These are phyloP conservation scores for Panicum virgatum DNA, from an alignment of 202 grass and related monocot species.

Conservation along the genomic window DNA sequence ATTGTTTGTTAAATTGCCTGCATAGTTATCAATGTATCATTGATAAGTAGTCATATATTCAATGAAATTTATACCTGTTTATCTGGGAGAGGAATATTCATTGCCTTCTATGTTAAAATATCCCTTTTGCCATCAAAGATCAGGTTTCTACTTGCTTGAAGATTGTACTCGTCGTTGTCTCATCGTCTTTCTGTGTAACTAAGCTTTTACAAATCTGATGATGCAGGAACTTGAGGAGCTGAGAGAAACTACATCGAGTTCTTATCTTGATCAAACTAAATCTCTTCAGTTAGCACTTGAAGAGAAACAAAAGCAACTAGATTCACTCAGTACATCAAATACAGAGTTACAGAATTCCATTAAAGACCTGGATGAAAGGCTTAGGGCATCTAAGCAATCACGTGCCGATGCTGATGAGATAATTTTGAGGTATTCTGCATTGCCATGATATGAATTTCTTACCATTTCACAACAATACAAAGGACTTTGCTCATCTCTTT, in stretches of 20 bases:
- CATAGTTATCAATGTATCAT: neutral
- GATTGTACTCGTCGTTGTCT: conserved; percentile 3
- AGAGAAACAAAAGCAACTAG: conserved; percentile 68
- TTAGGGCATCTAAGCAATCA: conserved; percentile 85
- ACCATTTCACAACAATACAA: neutral
- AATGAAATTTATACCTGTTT: neutral
- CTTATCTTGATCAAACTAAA: conserved; percentile 75
- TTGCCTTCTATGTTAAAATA: neutral
- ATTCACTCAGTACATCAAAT: conserved; percentile 57
- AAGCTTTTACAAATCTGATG: conserved; percentile 45
- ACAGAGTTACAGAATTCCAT: conserved; percentile 61
- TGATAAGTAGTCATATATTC: neutral
- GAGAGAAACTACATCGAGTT: conserved; percentile 60
- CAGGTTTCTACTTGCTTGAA: conserved; percentile 28
- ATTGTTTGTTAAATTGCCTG: conserved; percentile 20
- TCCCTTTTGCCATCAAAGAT: conserved; percentile 12
- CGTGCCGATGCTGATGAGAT: conserved; percentile 82
- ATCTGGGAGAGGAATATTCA: neutral
- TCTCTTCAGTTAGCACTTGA: conserved; percentile 62
- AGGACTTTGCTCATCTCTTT: neutral
- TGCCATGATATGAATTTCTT: neutral
- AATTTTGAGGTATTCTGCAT: conserved; percentile 71
- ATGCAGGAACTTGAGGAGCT: conserved; percentile 84
- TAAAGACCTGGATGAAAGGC: conserved; percentile 88
- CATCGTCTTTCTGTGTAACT: conserved; percentile 10